A percentile compares a stretch with the other conserved stretches of the same genome.
Evolutionary conservation across 2,329 filamentous ascomycete species (phyloP).

Genomic region (Nannizzia gypsea): DNA sequence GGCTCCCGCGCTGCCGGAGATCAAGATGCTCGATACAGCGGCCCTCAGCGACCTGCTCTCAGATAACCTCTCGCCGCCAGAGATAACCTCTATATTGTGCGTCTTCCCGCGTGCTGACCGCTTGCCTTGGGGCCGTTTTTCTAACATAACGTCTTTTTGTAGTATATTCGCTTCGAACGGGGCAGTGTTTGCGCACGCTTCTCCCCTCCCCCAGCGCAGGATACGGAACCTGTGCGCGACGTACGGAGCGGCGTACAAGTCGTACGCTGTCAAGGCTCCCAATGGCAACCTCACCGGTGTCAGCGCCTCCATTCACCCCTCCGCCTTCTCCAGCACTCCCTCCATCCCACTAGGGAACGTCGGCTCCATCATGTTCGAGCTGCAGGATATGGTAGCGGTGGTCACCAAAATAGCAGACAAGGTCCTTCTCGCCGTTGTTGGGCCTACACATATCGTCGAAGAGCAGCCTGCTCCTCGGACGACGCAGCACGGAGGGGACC

Average conservation of each 20-base stretch:
- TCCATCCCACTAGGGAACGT: constrained; percentile 32
- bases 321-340: constrained; percentile 32
- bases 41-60: constrained; percentile 31
- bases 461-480: neutral
- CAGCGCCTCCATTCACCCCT: constrained; percentile 32
- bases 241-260: constrained; percentile 34
- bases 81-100: constrained; percentile 35
- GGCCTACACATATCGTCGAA: constrained; percentile 17
- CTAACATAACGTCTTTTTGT: neutral
- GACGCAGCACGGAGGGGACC: neutral
- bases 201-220: constrained; percentile 29
- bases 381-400: constrained; percentile 31
- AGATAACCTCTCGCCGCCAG: constrained; percentile 33
- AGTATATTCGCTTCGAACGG: constrained; percentile 35
- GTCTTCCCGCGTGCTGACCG: no score
- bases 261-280: constrained; percentile 31
- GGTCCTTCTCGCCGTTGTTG: constrained; percentile 32
- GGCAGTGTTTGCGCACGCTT: constrained; percentile 34
- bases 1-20: constrained; percentile 32
- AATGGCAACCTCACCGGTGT: constrained; percentile 33
- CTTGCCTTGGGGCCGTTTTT: no score
- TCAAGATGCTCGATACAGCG: constrained; percentile 34
- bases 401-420: constrained; percentile 34
- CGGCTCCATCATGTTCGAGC: constrained; percentile 35
- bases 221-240: constrained; percentile 33